Base-by-base conservation (phyloP, 345 rosid species). In the Rhodomyrtus tomentosa region DNA sequence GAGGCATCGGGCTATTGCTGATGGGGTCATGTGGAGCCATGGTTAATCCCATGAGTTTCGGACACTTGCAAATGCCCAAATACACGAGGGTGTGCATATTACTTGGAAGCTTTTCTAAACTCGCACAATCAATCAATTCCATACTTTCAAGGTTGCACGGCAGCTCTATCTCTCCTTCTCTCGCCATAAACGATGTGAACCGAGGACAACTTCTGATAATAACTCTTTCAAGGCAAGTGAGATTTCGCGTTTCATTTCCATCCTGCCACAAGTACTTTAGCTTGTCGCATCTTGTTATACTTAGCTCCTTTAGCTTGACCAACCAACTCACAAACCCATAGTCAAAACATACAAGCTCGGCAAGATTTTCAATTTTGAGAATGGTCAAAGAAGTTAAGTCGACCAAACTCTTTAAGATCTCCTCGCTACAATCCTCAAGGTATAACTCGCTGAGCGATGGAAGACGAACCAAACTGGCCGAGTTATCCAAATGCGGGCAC, bases 121-220 rank as follows among this genome's bases (percentile, higher is more conserved):
- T 59, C 4, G 4, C 16, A 9, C 73, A 59, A 6, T 29, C 38
- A 2, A 1, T 6, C 38, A 59, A 59, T 59, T 2, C 2, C 20
- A 59, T 27, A 21, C 38, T 27, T 14, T 27, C 73, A 14, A 59
- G 73, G 36, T 59, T 59, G 36, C 21, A 27, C 0, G 38, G 73
- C 9, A 59, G 5, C 73, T 29, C 73, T 29, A 59, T 59, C 10
- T 27, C 73, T 15, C 5, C 21, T 0, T 29, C 73, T 59, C 38
- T 21, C 1, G 1, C 38, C 38, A 14, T 21, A 14, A 59, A 59
- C 3, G 73, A 59, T 6, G 21, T 14, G 21, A 59, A 27, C 6
- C 0, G 73, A 29, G 20, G 10, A 59, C 73, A 59, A 0, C 10
- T 0, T 6, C 5, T 0, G 1, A 59, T 59, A 8, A 0, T 6